Conservation (phyloP, 2,329 filamentous ascomycete species). For the Nemania sp. region DNA sequence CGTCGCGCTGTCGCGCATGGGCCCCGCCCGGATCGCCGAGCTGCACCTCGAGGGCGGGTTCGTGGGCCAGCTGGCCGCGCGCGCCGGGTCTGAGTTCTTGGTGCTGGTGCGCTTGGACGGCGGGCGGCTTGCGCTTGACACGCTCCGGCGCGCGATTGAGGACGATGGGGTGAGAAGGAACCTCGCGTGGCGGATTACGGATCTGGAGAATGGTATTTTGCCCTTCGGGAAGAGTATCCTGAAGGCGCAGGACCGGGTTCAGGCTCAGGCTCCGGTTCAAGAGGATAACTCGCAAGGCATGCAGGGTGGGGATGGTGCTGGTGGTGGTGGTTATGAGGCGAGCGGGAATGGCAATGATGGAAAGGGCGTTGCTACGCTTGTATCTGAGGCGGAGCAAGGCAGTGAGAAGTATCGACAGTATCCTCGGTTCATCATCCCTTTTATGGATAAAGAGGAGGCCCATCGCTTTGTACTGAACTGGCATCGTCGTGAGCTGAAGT, state of each 20-base stretch:
- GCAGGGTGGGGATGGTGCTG: not conserved
- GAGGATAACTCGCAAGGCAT: not conserved
- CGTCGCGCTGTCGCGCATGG: slow-evolving; percentile 22
- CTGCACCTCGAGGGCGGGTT: slow-evolving; percentile 43
- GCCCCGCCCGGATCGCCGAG: slow-evolving; percentile 16
- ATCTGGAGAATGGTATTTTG: slow-evolving; percentile 46
- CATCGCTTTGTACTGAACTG: slow-evolving; percentile 61
- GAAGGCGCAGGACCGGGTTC: slow-evolving; percentile 16
- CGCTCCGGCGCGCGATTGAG: slow-evolving; percentile 55
- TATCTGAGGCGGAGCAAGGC: slow-evolving; percentile 5
- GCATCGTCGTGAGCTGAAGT: slow-evolving; percentile 55
- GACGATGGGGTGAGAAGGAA: slow-evolving; percentile 59
- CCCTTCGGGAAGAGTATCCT: slow-evolving; percentile 49
- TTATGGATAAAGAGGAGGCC: slow-evolving; percentile 66
- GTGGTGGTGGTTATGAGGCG: not conserved
- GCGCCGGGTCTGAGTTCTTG: slow-evolving; percentile 43
- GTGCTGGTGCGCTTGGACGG: slow-evolving; percentile 55
- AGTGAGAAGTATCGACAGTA: slow-evolving; percentile 44
- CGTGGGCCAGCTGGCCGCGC: slow-evolving; percentile 42
- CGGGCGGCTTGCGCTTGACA: slow-evolving; percentile 51
- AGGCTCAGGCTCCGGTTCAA: not conserved
- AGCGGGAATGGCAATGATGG: not conserved
- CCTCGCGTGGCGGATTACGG: slow-evolving; percentile 54
- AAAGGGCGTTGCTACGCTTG: not conserved
- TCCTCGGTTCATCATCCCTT: slow-evolving; percentile 65